phyloP scores from a whole-genome alignment of 2,329 filamentous ascomycete species.

The Colletotrichum costaricense region DNA sequence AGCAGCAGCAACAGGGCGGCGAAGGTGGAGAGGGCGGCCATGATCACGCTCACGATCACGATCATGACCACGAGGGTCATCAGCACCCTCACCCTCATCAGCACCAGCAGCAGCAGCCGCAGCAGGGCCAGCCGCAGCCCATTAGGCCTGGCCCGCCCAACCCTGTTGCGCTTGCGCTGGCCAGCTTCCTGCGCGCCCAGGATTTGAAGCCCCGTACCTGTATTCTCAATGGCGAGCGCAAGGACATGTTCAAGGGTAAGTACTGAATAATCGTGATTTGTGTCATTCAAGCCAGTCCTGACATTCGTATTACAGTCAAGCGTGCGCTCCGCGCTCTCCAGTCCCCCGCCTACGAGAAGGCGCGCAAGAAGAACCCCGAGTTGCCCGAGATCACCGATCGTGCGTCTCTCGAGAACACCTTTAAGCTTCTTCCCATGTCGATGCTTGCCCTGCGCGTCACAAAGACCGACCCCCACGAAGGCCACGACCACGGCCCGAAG shows the following conservation, averaged over 20 bases:
- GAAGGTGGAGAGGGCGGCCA: slow-evolving; percentile 41
- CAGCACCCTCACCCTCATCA: slow-evolving; percentile 41
- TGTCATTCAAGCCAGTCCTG: neutral
- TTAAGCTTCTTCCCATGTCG: slow-evolving; percentile 94
- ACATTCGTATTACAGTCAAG: slow-evolving; percentile 74
- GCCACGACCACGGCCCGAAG: slow-evolving; percentile 77
- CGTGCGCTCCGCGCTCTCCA: slow-evolving; percentile 91
- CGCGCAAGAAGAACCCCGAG: slow-evolving; percentile 87
- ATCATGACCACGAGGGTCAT: slow-evolving; percentile 39
- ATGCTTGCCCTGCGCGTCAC: slow-evolving; percentile 91
- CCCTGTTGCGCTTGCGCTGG: slow-evolving; percentile 87
- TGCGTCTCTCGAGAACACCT: slow-evolving; percentile 88
- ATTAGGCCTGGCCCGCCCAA: slow-evolving; percentile 86
- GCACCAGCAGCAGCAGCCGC: slow-evolving; percentile 41
- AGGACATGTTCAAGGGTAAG: slow-evolving; percentile 96
- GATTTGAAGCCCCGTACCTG: slow-evolving; percentile 90
- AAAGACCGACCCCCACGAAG: slow-evolving; percentile 83
- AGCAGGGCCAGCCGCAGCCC: slow-evolving; percentile 68
- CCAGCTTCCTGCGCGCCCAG: slow-evolving; percentile 86
- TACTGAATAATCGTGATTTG: neutral
- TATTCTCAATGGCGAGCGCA: slow-evolving; percentile 94
- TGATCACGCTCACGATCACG: slow-evolving; percentile 45
- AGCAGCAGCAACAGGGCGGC: slow-evolving; percentile 41
- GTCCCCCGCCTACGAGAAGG: slow-evolving; percentile 90
- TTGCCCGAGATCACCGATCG: slow-evolving; percentile 91